Evolutionary conservation across 2,329 filamentous ascomycete genomes (phyloP).

Genomic region (Beauveria pseudobassiana): DNA sequence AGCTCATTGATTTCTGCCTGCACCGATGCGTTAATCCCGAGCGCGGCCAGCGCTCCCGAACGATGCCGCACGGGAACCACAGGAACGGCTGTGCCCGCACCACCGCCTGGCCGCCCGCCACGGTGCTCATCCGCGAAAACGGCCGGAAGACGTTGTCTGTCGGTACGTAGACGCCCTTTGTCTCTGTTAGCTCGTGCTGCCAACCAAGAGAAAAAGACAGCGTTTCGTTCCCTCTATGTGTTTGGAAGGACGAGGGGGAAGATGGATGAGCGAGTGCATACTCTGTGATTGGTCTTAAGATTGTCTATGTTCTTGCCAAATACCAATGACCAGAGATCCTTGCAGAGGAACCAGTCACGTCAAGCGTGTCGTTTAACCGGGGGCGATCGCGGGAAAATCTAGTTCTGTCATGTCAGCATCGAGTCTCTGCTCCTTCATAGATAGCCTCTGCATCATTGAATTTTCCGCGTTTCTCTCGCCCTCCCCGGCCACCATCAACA

Average conservation of each 20-base stretch:
- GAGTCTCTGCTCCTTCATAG: too few relatives aligned
- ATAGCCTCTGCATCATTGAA: too few relatives aligned
- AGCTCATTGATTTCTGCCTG: constrained; percentile 85
- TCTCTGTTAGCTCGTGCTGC: constrained; percentile 23
- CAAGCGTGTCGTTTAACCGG: constrained; percentile 83
- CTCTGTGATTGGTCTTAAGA: constrained; percentile 92
- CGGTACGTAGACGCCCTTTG: constrained; percentile 79
- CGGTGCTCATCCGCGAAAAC: constrained; percentile 81
- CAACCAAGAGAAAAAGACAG: neutral
- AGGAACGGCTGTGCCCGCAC: constrained; percentile 79
- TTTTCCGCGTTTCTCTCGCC: too few relatives aligned
- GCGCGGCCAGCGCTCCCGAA: constrained; percentile 81
- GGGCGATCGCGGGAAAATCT: constrained; percentile 79
- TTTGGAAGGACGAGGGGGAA: too few relatives aligned
- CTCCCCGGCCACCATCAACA: too few relatives aligned
- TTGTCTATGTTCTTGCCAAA: constrained; percentile 98
- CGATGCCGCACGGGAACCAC: constrained; percentile 90
- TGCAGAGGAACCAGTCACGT: constrained; percentile 97
- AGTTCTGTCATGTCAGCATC: neutral
- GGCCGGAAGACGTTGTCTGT: constrained; percentile 90
- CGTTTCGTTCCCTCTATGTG: too few relatives aligned
- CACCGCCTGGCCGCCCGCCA: constrained; percentile 65
- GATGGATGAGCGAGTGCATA: constrained; percentile 28
- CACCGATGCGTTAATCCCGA: constrained; percentile 87
- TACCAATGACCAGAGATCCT: constrained; percentile 90